Evolutionary conservation across 306 rosid genomes (phyloP).

Genomic region (Cyamopsis tetragonoloba): DNA sequence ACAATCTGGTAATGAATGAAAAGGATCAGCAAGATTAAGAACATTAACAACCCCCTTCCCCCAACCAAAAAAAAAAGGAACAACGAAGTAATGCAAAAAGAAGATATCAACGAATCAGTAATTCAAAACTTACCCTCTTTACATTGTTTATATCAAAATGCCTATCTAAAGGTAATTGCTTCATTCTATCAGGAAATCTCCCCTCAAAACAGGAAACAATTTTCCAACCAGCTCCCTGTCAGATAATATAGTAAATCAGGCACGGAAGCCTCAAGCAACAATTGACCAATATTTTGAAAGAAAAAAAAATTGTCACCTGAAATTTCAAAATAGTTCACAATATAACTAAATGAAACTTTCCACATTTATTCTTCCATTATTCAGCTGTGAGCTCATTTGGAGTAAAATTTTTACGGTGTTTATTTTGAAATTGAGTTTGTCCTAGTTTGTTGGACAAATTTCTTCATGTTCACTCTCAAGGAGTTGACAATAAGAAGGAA

Average conservation of each 20-base stretch:
- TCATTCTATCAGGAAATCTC: constrained; percentile 88
- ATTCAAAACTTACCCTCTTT: constrained; percentile 66
- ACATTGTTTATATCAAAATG: constrained; percentile 96
- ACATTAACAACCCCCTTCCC: not conserved
- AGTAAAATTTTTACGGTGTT: not conserved
- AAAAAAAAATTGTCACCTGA: not conserved
- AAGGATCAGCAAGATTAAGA: not conserved
- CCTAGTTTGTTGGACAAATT: not conserved
- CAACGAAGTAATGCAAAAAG: not conserved
- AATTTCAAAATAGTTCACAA: not conserved
- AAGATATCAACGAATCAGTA: not conserved
- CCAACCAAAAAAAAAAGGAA: not conserved
- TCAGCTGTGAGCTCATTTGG: not conserved
- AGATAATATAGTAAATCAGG: constrained; percentile 4
- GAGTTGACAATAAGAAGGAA: not conserved
- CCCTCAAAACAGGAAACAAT: constrained; percentile 97
- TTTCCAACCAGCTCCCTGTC: constrained; percentile 99
- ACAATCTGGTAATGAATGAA: constrained; percentile 59
- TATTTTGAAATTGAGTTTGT: not conserved
- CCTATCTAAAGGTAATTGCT: constrained; percentile 89
- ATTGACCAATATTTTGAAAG: too few species aligned
- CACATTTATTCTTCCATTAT: not conserved
- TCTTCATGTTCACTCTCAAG: not conserved
- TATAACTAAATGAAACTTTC: not conserved
- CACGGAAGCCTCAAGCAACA: not conserved